A percentile compares a stretch with the other conserved stretches of the same genome.
Evolutionary conservation across 257 asterid species (phyloP).

Genomic region (Paraleonurus japonicus): DNA sequence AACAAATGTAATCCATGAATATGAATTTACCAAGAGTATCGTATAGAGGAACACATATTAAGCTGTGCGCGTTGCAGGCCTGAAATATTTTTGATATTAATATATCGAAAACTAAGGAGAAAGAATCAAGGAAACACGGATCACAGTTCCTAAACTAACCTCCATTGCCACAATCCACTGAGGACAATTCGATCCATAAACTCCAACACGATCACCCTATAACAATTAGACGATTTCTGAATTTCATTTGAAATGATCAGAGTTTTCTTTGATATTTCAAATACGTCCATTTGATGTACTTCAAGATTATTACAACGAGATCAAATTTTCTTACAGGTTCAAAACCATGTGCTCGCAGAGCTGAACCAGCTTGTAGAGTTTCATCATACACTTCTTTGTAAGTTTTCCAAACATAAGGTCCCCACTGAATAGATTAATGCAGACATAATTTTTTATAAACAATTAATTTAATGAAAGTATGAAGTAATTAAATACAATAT

Average conservation of each 20-base stretch:
- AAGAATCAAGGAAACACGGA: too few species aligned
- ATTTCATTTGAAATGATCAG: not conserved
- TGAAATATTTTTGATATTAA: constrained; percentile 23
- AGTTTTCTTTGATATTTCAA: not conserved
- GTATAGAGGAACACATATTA: constrained; percentile 89
- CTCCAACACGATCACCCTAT: constrained; percentile 84
- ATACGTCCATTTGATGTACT: too few species aligned
- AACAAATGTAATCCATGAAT: not conserved
- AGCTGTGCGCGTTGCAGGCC: constrained; percentile 85
- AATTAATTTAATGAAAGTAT: not conserved
- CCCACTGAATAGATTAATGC: constrained; percentile 54
- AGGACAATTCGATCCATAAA: constrained; percentile 91
- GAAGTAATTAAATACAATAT: not conserved
- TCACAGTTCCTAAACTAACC: constrained; percentile 46
- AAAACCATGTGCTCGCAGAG: constrained; percentile 64
- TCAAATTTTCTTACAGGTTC: constrained; percentile 61
- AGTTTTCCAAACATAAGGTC: constrained; percentile 81
- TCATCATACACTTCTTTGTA: constrained; percentile 75
- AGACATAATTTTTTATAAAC: not conserved
- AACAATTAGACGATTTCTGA: not conserved
- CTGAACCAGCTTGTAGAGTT: constrained; percentile 67
- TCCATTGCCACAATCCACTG: constrained; percentile 99
- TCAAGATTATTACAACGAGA: not conserved
- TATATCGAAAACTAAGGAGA: not conserved
- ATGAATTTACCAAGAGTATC: constrained; percentile 70